A percentile compares a stretch with the other conserved stretches of the same genome.
These are phyloP conservation scores for Geotrichum australiense DNA, from an alignment of 1,139 yeast species.

Conservation along the genomic window DNA sequence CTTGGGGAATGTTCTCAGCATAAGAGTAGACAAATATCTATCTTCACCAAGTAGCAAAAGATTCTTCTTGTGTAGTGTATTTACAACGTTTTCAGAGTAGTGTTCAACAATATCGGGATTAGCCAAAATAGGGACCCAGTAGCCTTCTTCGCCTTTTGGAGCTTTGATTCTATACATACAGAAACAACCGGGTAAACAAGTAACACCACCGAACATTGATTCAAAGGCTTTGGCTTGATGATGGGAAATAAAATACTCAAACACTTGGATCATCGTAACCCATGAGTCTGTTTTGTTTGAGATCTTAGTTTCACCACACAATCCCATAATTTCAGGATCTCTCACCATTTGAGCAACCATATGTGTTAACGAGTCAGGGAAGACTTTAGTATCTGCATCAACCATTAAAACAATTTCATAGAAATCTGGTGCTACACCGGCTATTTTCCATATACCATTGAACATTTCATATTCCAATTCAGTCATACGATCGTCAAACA, in stretches of 20 bases:
- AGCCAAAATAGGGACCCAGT: slow-evolving; percentile 93
- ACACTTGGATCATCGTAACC: slow-evolving; percentile 95
- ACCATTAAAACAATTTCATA: slow-evolving; percentile 90
- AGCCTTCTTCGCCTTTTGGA: slow-evolving; percentile 85
- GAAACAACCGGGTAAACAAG: slow-evolving; percentile 97
- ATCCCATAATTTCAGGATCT: slow-evolving; percentile 87
- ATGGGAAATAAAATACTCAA: slow-evolving; percentile 92
- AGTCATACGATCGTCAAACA: slow-evolving; percentile 97
- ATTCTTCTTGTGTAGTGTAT: slow-evolving; percentile 85
- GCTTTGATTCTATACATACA: slow-evolving; percentile 92
- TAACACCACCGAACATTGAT: slow-evolving; percentile 92
- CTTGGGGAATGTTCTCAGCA: slow-evolving; percentile 89
- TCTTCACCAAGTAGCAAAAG: slow-evolving; percentile 88
- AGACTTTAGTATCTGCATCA: slow-evolving; percentile 93
- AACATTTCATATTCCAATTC: slow-evolving; percentile 81
- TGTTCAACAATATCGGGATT: slow-evolving; percentile 96
- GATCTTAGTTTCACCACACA: slow-evolving; percentile 96
- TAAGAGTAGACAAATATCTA: slow-evolving; percentile 77
- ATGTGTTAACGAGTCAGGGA: slow-evolving; percentile 84
- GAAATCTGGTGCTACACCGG: slow-evolving; percentile 82
- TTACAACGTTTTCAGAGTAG: slow-evolving; percentile 82
- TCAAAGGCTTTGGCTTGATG: slow-evolving; percentile 96
- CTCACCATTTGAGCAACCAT: slow-evolving; percentile 91
- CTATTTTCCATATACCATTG: slow-evolving; percentile 71
- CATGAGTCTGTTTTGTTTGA: slow-evolving; percentile 79